A percentile compares a stretch with the other conserved stretches of the same genome.
Conservation (phyloP, 768 basidiomycete genomes). For the Fistulinella prunicolor region DNA sequence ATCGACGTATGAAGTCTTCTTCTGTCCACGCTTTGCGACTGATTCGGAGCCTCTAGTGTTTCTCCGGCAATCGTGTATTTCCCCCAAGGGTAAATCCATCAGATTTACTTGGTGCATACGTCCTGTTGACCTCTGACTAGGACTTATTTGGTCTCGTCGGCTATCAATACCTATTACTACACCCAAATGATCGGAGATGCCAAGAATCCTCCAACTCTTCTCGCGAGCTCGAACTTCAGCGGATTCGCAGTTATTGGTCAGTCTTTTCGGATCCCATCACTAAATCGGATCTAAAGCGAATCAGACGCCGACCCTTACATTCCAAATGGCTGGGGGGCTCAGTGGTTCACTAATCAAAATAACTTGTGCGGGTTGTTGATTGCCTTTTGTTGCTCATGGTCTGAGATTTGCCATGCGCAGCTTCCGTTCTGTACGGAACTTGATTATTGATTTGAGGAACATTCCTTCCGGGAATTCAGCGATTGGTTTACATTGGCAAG, state of each 20-base stretch:
- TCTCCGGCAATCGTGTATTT: slow-evolving; percentile 75
- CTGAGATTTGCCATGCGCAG: slow-evolving; percentile 30
- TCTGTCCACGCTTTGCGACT: not conserved
- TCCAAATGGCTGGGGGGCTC: slow-evolving; percentile 41
- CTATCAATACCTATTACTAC: slow-evolving; percentile 72
- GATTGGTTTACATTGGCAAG: slow-evolving; percentile 83
- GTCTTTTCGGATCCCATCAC: not conserved
- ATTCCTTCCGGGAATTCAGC: slow-evolving; percentile 52
- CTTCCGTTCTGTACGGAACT: slow-evolving; percentile 71
- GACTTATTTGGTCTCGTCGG: slow-evolving; percentile 61
- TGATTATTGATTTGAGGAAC: slow-evolving; percentile 63
- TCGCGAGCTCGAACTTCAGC: slow-evolving; percentile 55
- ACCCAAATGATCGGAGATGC: slow-evolving; percentile 78
- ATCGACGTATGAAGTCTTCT: slow-evolving; percentile 40
- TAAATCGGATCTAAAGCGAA: not conserved
- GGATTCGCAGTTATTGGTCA: slow-evolving; percentile 77
- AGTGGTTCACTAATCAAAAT: slow-evolving; percentile 24
- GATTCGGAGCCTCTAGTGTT: slow-evolving; percentile 4
- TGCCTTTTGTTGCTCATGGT: not conserved
- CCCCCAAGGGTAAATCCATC: slow-evolving; percentile 52
- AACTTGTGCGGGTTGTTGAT: slow-evolving; percentile 18
- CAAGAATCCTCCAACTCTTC: slow-evolving; percentile 60
- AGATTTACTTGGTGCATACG: not conserved
- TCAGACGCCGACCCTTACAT: slow-evolving; percentile 73
- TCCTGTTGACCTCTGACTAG: slow-evolving; percentile 32